Base-by-base conservation (phyloP, 176 grass and related monocot species). In the Pontederia paniculata region DNA sequence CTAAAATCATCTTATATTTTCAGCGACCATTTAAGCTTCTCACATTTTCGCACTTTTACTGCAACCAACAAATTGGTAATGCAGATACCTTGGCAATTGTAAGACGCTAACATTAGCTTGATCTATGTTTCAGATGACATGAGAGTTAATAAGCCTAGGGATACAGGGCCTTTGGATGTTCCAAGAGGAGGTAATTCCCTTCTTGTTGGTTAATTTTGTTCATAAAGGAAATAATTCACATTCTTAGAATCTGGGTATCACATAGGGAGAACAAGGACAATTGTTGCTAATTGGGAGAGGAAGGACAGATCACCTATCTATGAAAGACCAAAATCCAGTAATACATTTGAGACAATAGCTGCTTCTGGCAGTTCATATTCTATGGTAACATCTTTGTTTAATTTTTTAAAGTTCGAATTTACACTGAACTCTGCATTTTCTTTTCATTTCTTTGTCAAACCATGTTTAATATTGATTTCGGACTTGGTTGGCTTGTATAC, bases 141-240 rank as follows among this genome's bases (percentile, higher is more conserved):
- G 68, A 84, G 83, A 83, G 70, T 81, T 14, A 76, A 78, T 56
- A 98, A 84, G 60, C 87, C 87, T 59, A 83, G 63, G 63, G 85
- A 95, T 55, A 75, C 78, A 31, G 80, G 73, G 72, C 84, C 89
- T 46, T 46, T 88, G 57, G 94, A 91, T 77, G 80, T 88, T 66
- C 86, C 94, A 73, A 84, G 70, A 84, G 73, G 86, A 93, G 87
- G 93, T 98, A 91, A 67, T 47, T 69, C 43, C 41, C 9, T 48
- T 62, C 25, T 80, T 69, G 12, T 77, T 62, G n/a, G 57, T 42
- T n/a, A 28, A 23, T 45, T 56, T 14, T 23, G 50, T 50, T 43
- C 55, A 16, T 62, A 21, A 60, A 68, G 63, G 50, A 61, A 48
- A 68, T 67, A 69, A 42, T 70, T 21, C 70, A 56, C 77, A 73